phyloP scores from a whole-genome alignment of 140 eudicot species.

The Artemisia princeps region DNA sequence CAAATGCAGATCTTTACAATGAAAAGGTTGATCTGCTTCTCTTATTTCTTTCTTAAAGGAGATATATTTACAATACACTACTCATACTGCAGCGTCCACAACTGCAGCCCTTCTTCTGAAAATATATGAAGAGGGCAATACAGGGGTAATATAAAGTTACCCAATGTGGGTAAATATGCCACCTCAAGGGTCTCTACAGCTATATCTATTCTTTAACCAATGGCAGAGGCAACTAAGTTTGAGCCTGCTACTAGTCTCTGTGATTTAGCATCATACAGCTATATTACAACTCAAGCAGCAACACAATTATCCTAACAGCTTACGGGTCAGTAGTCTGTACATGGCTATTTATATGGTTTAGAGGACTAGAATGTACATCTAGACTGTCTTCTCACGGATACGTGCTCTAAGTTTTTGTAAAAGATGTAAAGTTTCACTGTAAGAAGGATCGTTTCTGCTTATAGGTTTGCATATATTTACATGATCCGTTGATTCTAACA shows the following conservation, averaged over 20 bases:
- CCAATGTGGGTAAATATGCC: slow-evolving; percentile 12
- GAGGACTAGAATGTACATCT: slow-evolving; percentile 8
- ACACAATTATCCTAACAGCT: slow-evolving; percentile 8
- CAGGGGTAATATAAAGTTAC: neutral
- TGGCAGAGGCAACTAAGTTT: slow-evolving; percentile 7
- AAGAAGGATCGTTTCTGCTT: slow-evolving; percentile 69
- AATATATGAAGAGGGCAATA: slow-evolving; percentile 20
- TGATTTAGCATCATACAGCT: slow-evolving; percentile 3
- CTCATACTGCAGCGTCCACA: neutral
- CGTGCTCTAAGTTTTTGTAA: slow-evolving; percentile 56
- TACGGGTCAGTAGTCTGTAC: slow-evolving; percentile 17
- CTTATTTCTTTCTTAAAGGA: neutral
- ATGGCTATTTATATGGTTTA: slow-evolving; percentile 23
- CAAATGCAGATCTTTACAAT: slow-evolving; percentile 14
- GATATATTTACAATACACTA: slow-evolving; percentile 2
- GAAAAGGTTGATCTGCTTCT: neutral
- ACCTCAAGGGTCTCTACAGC: slow-evolving; percentile 13
- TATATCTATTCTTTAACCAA: slow-evolving; percentile 2
- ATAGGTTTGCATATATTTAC: slow-evolving; percentile 91
- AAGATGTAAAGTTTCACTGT: slow-evolving; percentile 63
- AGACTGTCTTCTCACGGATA: slow-evolving; percentile 21
- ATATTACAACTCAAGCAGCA: neutral
- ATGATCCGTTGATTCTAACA: slow-evolving; percentile 90
- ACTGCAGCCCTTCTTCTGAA: slow-evolving; percentile 17
- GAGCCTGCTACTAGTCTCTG: slow-evolving; percentile 17